phyloP scores from a whole-genome alignment of 495 filamentous ascomycete species.

The Trypethelium eluteriae region DNA sequence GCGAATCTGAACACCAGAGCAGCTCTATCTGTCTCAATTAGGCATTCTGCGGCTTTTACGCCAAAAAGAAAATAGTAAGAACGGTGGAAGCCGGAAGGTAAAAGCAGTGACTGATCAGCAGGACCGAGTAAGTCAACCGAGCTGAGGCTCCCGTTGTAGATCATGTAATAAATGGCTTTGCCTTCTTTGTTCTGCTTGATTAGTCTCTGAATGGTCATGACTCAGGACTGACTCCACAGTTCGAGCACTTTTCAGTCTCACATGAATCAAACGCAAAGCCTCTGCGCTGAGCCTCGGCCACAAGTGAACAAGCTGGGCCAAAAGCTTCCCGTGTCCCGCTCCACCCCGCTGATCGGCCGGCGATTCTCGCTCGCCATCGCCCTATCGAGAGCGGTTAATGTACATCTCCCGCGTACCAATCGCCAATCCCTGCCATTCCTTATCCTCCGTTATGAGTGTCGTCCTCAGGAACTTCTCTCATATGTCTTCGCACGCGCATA shows the following conservation, averaged over 20 bases:
- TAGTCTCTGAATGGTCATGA: neutral
- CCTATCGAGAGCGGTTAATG: neutral
- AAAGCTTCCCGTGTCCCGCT: neutral
- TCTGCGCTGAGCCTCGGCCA: neutral
- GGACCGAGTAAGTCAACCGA: neutral
- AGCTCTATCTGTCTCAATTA: too few relatives aligned
- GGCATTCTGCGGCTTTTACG: neutral
- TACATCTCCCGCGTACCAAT: neutral
- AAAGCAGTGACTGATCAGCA: neutral
- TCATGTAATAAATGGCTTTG: neutral
- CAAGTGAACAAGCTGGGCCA: neutral
- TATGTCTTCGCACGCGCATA: neutral
- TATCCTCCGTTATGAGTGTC: too few relatives aligned
- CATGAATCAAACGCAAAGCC: neutral
- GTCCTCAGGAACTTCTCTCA: neutral
- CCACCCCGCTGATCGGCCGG: slow-evolving; percentile 9
- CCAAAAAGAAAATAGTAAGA: neutral
- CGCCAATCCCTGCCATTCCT: neutral
- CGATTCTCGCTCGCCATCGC: neutral
- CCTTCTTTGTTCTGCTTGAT: neutral
- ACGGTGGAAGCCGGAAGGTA: neutral
- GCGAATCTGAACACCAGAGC: too few relatives aligned
- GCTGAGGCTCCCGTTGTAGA: neutral
- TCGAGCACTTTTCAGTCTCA: neutral
- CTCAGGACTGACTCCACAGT: neutral